These are phyloP conservation scores for Lagenidium giganteum DNA, from an alignment of 352 stramenopile genomes.

Conservation along the genomic window DNA sequence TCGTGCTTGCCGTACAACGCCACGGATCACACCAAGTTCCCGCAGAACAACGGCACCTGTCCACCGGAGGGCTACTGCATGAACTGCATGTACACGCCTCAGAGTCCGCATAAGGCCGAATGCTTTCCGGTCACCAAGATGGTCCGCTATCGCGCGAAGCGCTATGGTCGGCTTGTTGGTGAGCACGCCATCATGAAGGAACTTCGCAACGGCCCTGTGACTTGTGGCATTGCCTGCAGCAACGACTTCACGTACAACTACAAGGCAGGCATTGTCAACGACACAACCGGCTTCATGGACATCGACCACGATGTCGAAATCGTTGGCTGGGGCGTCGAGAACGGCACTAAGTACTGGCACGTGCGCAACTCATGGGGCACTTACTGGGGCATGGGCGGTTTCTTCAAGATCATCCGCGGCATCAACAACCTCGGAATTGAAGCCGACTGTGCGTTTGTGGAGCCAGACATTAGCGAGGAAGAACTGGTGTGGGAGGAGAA, in stretches of 20 bases:
- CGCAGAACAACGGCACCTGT: slow-evolving; percentile 58
- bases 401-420: slow-evolving; percentile 92
- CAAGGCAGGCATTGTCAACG: slow-evolving; percentile 89
- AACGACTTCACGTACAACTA: slow-evolving; percentile 87
- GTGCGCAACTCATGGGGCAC: slow-evolving; percentile 94
- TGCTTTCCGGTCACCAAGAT: slow-evolving; percentile 78
- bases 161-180: slow-evolving; percentile 55
- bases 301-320: slow-evolving; percentile 83
- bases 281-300: slow-evolving; percentile 85
- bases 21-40: slow-evolving; percentile 78
- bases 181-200: slow-evolving; percentile 85
- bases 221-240: slow-evolving; percentile 91
- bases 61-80: slow-evolving; percentile 77
- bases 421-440: slow-evolving; percentile 93
- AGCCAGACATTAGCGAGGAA: slow-evolving; percentile 79
- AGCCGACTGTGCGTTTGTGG: slow-evolving; percentile 82
- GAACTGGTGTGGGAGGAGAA: slow-evolving; percentile 81
- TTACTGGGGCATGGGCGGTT: slow-evolving; percentile 96
- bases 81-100: slow-evolving; percentile 79
- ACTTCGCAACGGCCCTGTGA: slow-evolving; percentile 84
- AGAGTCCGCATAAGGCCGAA: slow-evolving; percentile 28
- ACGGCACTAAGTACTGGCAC: slow-evolving; percentile 95
- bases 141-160: slow-evolving; percentile 78
- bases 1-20: slow-evolving; percentile 80
- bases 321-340: slow-evolving; percentile 90